Conservation (phyloP, 805 yeast genomes). For the Candida sonorensis region DNA sequence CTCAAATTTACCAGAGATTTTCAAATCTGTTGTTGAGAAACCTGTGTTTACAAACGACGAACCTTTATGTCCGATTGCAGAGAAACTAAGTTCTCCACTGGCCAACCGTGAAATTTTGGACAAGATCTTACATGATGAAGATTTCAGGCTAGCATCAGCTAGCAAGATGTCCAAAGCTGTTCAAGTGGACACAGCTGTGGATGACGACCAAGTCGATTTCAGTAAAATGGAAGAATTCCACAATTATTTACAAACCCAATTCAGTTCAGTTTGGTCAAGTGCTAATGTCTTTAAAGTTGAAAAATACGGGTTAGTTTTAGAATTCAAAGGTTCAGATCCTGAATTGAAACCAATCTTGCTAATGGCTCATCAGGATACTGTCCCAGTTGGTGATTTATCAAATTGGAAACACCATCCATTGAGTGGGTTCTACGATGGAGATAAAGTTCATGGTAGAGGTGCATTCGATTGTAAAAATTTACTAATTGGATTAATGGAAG, state of each 20-base stretch:
- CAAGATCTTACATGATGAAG: slow-evolving; percentile 26
- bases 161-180: slow-evolving; percentile 40
- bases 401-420: slow-evolving; percentile 67
- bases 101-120: slow-evolving; percentile 3
- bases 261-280: slow-evolving; percentile 46
- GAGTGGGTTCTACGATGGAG: slow-evolving; percentile 56
- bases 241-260: slow-evolving; percentile 42
- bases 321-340: slow-evolving; percentile 52
- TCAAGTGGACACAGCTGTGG: slow-evolving; percentile 39
- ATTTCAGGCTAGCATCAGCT: slow-evolving; percentile 29
- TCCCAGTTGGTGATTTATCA: slow-evolving; percentile 62
- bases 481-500: slow-evolving; percentile 56
- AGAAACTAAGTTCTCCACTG: not conserved
- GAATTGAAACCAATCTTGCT: slow-evolving; percentile 54
- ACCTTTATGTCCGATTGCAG: no score
- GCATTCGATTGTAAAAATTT: slow-evolving; percentile 64
- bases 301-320: slow-evolving; percentile 52
- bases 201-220: slow-evolving; percentile 40
- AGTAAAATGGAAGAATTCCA: slow-evolving; percentile 41
- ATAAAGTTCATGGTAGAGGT: slow-evolving; percentile 67
- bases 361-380: slow-evolving; percentile 74
- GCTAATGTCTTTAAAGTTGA: slow-evolving; percentile 50
- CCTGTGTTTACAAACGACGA: no score
- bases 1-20: no score
- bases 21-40: no score